Percentiles rank a stretch among this genome's conserved stretches.
phyloP scores from a whole-genome alignment of 768 basidiomycete species.

The Rhodotorula sphaerocarpa region DNA sequence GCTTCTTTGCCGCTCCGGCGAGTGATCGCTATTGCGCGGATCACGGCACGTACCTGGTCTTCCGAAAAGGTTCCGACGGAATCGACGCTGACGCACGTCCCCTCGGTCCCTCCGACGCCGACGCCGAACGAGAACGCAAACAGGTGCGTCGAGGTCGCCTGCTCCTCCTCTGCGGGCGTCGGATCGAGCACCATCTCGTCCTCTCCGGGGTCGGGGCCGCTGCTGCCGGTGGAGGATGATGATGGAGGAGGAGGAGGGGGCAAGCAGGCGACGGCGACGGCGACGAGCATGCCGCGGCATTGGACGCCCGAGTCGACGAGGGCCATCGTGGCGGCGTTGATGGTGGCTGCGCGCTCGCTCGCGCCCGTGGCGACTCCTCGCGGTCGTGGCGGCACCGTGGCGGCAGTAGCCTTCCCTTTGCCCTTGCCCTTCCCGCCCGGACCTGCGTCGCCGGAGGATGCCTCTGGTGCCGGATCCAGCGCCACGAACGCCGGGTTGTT shows the following conservation, averaged over 20 bases:
- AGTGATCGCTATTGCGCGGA: too few relatives aligned
- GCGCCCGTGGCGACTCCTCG: constrained; percentile 1
- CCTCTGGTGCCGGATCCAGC: too few relatives aligned
- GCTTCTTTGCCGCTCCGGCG: too few relatives aligned
- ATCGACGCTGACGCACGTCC: constrained; percentile 31
- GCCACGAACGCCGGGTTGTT: constrained; percentile 15
- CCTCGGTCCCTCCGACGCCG: constrained; percentile 23
- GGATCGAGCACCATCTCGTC: constrained; percentile 42
- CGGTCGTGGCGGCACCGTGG: neutral
- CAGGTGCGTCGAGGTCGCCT: constrained; percentile 29
- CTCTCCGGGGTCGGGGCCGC: constrained; percentile 10
- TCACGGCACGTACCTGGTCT: constrained; percentile 34
- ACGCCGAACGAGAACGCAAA: constrained; percentile 34
- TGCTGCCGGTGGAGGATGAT: neutral
- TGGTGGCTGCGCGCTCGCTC: constrained; percentile 38
- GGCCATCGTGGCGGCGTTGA: constrained; percentile 44
- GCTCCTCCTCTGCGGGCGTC: constrained; percentile 39
- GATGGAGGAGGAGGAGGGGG: too few relatives aligned
- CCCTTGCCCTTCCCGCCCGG: constrained; percentile 6
- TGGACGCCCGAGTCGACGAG: constrained; percentile 43
- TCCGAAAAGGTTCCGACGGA: constrained; percentile 16
- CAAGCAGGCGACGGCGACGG: constrained; percentile 36
- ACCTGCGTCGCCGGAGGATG: constrained; percentile 2
- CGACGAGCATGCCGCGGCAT: constrained; percentile 40
- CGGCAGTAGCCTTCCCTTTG: constrained; percentile 1